Conservation (phyloP, 2,329 filamentous ascomycete genomes). For the Penicillium sp. region DNA sequence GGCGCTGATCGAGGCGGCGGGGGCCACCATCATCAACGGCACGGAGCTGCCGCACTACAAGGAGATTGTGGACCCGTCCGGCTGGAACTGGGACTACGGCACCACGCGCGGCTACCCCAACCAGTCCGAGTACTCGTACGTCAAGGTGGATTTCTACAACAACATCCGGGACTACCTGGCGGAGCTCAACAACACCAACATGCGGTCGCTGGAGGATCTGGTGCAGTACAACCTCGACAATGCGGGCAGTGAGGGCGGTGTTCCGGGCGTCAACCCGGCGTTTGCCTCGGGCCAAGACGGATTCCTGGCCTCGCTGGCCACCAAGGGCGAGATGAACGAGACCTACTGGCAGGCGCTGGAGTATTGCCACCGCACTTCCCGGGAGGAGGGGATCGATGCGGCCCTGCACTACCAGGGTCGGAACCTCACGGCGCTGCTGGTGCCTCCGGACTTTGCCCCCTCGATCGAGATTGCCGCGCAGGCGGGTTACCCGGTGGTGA, state of each 20-base stretch:
- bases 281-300: constrained; percentile 64
- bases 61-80: constrained; percentile 55
- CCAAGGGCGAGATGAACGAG: constrained; percentile 53
- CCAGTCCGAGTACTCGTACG: constrained; percentile 63
- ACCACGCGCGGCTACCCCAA: constrained; percentile 54
- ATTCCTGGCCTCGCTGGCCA: constrained; percentile 55
- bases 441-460: constrained; percentile 60
- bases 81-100: constrained; percentile 70
- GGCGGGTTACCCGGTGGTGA: constrained; percentile 65
- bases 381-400: constrained; percentile 61
- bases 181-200: constrained; percentile 53
- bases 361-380: constrained; percentile 51
- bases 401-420: constrained; percentile 49
- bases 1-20: constrained; percentile 48
- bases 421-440: constrained; percentile 54
- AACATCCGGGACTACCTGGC: constrained; percentile 57
- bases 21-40: constrained; percentile 59
- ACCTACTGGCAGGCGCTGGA: constrained; percentile 59
- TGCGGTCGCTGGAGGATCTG: constrained; percentile 55
- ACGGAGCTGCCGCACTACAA: constrained; percentile 59
- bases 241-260: constrained; percentile 58
- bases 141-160: constrained; percentile 57
- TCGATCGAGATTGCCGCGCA: constrained; percentile 63
- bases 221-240: constrained; percentile 56
- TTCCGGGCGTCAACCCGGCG: constrained; percentile 53